phyloP scores from a whole-genome alignment of 2,329 filamentous ascomycete genomes.

The Decorospora gaudefroyi region DNA sequence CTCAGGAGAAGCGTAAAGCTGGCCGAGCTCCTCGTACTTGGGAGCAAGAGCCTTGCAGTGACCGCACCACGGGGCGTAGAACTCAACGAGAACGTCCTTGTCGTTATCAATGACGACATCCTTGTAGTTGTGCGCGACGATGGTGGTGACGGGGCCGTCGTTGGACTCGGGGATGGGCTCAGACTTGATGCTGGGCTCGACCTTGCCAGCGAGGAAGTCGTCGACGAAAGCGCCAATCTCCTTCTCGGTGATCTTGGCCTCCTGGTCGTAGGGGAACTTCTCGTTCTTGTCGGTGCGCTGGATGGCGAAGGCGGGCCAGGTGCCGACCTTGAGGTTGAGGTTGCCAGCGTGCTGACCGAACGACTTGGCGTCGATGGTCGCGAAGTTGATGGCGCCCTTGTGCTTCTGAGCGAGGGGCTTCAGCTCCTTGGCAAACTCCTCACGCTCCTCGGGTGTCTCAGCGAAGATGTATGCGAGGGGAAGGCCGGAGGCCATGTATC shows the following conservation, averaged over 20 bases:
- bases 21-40: slow-evolving; percentile 68
- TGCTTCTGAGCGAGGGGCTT: slow-evolving; percentile 88
- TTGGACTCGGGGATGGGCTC: slow-evolving; percentile 94
- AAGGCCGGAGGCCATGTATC: slow-evolving; percentile 89
- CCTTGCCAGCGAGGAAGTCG: slow-evolving; percentile 81
- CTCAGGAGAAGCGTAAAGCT: slow-evolving; percentile 59
- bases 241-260: slow-evolving; percentile 74
- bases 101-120: slow-evolving; percentile 87
- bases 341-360: slow-evolving; percentile 96
- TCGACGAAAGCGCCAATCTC: slow-evolving; percentile 81
- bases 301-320: slow-evolving; percentile 97
- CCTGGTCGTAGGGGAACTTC: slow-evolving; percentile 93
- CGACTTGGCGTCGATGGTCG: slow-evolving; percentile 90
- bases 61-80: slow-evolving; percentile 88
- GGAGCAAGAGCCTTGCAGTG: slow-evolving; percentile 71
- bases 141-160: slow-evolving; percentile 81
- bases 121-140: slow-evolving; percentile 94
- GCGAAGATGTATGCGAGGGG: slow-evolving; percentile 98
- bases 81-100: slow-evolving; percentile 97
- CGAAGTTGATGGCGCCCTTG: slow-evolving; percentile 96
- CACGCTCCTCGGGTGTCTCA: slow-evolving; percentile 87
- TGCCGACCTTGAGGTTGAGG: slow-evolving; percentile 93
- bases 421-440: slow-evolving; percentile 73
- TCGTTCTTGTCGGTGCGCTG: slow-evolving; percentile 94
- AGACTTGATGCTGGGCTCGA: slow-evolving; percentile 97